Base-by-base conservation (phyloP, 140 eudicot genomes). In the Stevia rebaudiana region DNA sequence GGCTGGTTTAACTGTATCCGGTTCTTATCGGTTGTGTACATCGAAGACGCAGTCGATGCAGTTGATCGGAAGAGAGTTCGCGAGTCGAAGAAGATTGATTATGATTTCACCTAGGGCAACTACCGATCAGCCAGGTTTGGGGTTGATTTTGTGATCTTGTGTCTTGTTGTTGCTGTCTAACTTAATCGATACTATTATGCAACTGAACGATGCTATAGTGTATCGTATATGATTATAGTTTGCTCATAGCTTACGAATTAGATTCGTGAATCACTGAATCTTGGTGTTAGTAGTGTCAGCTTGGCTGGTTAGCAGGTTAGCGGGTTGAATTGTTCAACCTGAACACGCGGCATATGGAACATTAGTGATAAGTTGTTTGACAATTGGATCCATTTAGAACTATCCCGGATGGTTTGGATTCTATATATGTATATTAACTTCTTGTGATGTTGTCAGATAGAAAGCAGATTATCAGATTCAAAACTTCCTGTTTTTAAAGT, bases 121-220 rank as follows among this genome's bases (percentile, higher is more conserved):
- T 15, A 65, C 95, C 66, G 96, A 91, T 82, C 94, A 84, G 71
- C 87, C 91, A 74, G 98, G 96, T 87, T 44, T 68, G 77, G 54
- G 44, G 12, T 50, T 67, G 10, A 31, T 53, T 39, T 16, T 11
- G 40, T 16, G 18, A 41, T 51, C 23, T 22, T 6, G 37, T 49
- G 39, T 19, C 8, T 3, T 22, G 0, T 57, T 37, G 74, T 42
- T 40, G 72, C 17, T 54, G 31, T 19, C 41, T 11, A 36, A 35
- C 12, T 37, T 22, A 25, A 37, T 46, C 40, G 12, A 11, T 17
- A 36, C 11, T 61, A 11, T 39, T 3, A 21, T 47, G 58, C 31
- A 28, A 49, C 49, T 21, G 33, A 19, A 51, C 5, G 22, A 44
- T 11, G 3, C 11, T 63, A 6, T 28, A 9, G 41, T 36, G 8